These are phyloP conservation scores for Xylaria acuta DNA, from an alignment of 495 filamentous ascomycete species.

Conservation along the genomic window DNA sequence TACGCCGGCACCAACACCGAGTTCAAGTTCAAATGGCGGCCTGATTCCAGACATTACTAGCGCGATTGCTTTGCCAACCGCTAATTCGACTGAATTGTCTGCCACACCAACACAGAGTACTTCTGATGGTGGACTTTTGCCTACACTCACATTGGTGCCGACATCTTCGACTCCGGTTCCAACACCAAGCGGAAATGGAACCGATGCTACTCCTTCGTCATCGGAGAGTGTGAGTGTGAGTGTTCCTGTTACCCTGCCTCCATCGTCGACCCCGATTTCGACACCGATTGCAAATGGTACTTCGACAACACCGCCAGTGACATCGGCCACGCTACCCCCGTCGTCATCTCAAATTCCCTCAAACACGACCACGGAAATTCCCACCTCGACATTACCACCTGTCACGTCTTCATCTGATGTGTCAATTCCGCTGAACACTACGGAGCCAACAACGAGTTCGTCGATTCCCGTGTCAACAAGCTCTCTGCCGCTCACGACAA, in stretches of 20 bases:
- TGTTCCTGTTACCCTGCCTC: conserved; percentile 23
- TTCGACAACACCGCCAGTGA: conserved; percentile 18
- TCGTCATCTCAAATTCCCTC: conserved; percentile 18
- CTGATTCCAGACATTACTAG: conserved; percentile 32
- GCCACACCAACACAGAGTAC: not conserved
- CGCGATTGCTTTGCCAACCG: conserved; percentile 26
- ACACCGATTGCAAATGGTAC: conserved; percentile 21
- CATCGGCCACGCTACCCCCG: conserved; percentile 3
- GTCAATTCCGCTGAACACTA: conserved; percentile 34
- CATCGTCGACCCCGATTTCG: conserved; percentile 20
- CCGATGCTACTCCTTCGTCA: conserved; percentile 22
- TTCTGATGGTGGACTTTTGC: not conserved
- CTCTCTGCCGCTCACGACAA: not conserved
- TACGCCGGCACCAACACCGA: conserved; percentile 4
- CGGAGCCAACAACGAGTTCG: conserved; percentile 26
- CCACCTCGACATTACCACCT: conserved; percentile 27
- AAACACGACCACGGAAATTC: conserved; percentile 26
- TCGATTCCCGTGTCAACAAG: conserved; percentile 17
- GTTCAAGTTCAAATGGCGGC: conserved; percentile 28
- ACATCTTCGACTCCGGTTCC: conserved; percentile 8
- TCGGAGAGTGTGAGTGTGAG: conserved; percentile 30
- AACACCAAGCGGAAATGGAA: conserved; percentile 20
- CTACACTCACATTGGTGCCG: conserved; percentile 3
- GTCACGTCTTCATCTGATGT: conserved; percentile 27
- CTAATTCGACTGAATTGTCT: not conserved